These are phyloP conservation scores for Spergularia bocconei DNA, from an alignment of 148 eudicot species.

Conservation along the genomic window DNA sequence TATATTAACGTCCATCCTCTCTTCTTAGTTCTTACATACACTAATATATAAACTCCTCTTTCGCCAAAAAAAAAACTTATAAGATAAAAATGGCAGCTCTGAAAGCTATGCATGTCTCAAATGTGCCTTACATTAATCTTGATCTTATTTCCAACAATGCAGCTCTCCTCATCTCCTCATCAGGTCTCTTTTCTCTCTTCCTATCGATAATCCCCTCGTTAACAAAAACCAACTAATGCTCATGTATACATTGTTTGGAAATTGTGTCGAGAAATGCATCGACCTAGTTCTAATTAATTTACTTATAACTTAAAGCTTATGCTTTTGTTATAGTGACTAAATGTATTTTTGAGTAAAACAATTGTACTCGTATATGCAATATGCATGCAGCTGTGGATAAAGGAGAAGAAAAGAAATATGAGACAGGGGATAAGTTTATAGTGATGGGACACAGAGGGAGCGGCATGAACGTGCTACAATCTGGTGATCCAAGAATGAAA, in stretches of 20 bases:
- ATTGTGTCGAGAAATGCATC: too few relatives aligned
- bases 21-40: neutral
- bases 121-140: slow-evolving; percentile 39
- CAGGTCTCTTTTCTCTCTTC: slow-evolving; percentile 5
- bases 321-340: too few relatives aligned
- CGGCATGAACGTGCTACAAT: slow-evolving; percentile 49
- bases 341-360: too few relatives aligned
- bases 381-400: neutral
- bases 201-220: too few relatives aligned
- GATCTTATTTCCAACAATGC: slow-evolving; percentile 35
- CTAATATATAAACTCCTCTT: neutral
- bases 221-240: too few relatives aligned
- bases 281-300: too few relatives aligned
- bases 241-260: too few relatives aligned
- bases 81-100: slow-evolving; percentile 36
- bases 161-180: slow-evolving; percentile 14
- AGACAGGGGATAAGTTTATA: slow-evolving; percentile 26
- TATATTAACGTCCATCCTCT: neutral
- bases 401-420: slow-evolving; percentile 5
- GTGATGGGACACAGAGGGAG: slow-evolving; percentile 56
- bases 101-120: slow-evolving; percentile 55
- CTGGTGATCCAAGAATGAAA: slow-evolving; percentile 37
- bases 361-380: too few relatives aligned
- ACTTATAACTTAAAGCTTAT: too few relatives aligned
- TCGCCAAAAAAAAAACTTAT: neutral